Base-by-base conservation (phyloP, 129 eudicot species). In the Solidago caesia region DNA sequence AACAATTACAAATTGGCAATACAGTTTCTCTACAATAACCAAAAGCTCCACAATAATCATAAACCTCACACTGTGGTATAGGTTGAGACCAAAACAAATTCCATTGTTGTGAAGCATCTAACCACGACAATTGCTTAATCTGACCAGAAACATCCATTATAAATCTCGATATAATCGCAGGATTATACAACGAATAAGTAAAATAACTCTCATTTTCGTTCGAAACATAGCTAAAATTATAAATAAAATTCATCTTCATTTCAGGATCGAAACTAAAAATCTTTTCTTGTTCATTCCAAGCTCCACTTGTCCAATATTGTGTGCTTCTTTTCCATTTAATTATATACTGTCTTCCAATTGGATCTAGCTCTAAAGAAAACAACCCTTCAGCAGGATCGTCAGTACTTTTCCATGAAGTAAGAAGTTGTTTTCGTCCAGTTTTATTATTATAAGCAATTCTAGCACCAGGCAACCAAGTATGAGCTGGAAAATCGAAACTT, bases 31-130 rank as follows among this genome's bases (percentile, higher is more conserved):
- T 80, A 44, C 95, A 88, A 14, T 43, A 60, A 43, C 90, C 85
- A 77, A 81, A 88, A 3, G 80, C 84, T 58, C 95, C 95, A 81
- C 95, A 88, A 57, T n/a, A 74, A 67, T 80, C 87, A 76, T 82
- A 76, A 39, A 88, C 95, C 49, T 84, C 82, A 41, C 95, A 88
- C 25, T 83, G 89, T 58, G 71, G 76, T 64, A 76, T 84, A 3
- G 95, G 95, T 75, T 86, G 83, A 55, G 87, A 55, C 85, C 90
- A 81, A 74, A 85, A 74, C 70, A 86, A 46, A 47, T 80, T 77
- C 95, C 90, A 88, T 52, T 73, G 74, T 52, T 63, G 66, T 44
- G 48, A 51, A 7, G 9, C 12, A 1, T 78, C 80, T 62, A 75
- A 44, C 95, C 88, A 85, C 13, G 84, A 33, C 6, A 42, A 21